phyloP scores from a whole-genome alignment of 2,329 filamentous ascomycete genomes.

The Blumeriella jaapii region DNA sequence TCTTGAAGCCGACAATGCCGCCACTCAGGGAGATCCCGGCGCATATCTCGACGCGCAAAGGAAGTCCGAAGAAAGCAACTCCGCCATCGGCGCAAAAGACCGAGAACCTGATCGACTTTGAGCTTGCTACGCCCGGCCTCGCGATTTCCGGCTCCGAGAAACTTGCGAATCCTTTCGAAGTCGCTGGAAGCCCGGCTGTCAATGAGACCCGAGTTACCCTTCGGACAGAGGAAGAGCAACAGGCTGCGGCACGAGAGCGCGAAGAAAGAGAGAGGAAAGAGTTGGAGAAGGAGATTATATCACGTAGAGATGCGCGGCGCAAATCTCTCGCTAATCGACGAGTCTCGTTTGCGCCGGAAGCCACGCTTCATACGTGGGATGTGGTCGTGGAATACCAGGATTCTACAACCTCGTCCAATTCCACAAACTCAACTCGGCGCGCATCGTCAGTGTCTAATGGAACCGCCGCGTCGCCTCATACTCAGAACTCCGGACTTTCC shows the following conservation, averaged over 20 bases:
- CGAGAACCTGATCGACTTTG: slow-evolving; percentile 23
- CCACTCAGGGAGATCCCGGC: slow-evolving; percentile 55
- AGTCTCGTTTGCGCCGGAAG: slow-evolving; percentile 94
- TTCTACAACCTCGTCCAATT: slow-evolving; percentile 63
- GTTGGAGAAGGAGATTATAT: slow-evolving; percentile 48
- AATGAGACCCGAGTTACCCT: slow-evolving; percentile 46
- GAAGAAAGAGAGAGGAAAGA: slow-evolving; percentile 53
- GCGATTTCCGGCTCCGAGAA: slow-evolving; percentile 29
- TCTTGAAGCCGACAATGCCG: slow-evolving; percentile 70
- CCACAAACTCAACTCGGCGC: slow-evolving; percentile 63
- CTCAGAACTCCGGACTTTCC: slow-evolving; percentile 23
- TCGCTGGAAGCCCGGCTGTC: slow-evolving; percentile 28
- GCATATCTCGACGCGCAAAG: slow-evolving; percentile 21
- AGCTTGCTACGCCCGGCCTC: slow-evolving; percentile 13
- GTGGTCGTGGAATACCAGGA: slow-evolving; percentile 80
- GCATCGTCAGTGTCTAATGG: slow-evolving; percentile 43
- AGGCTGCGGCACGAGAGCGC: slow-evolving; percentile 55
- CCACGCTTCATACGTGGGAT: slow-evolving; percentile 94
- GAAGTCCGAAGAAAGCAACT: slow-evolving; percentile 23
- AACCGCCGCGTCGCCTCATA: slow-evolving; percentile 16
- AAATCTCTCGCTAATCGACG: slow-evolving; percentile 89
- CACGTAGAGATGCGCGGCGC: slow-evolving; percentile 75
- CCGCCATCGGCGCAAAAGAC: slow-evolving; percentile 15
- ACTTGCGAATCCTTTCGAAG: slow-evolving; percentile 35
- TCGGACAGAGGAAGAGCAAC: slow-evolving; percentile 59